Evolutionary conservation across 2,329 filamentous ascomycete genomes (phyloP).

Genomic region (Ascomycota sp.): DNA sequence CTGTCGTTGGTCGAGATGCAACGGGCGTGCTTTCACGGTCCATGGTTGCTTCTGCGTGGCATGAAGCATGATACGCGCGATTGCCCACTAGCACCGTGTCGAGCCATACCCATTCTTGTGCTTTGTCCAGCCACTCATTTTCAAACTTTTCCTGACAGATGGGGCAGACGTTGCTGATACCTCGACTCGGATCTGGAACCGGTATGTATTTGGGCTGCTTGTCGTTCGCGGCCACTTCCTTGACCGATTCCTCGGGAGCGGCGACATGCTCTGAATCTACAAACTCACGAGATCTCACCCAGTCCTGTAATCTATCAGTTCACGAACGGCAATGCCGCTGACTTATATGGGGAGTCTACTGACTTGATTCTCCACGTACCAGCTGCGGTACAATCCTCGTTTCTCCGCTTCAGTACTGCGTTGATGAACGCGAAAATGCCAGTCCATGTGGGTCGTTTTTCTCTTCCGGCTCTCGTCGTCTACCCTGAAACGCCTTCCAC

Average conservation of each 20-base stretch:
- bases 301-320: constrained; percentile 36
- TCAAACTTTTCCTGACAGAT: constrained; percentile 94
- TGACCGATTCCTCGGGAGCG: constrained; percentile 11
- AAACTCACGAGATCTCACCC: constrained; percentile 65
- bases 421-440: constrained; percentile 90
- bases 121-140: constrained; percentile 75
- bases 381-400: constrained; percentile 72
- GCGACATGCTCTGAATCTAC: constrained; percentile 39
- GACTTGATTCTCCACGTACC: constrained; percentile 79
- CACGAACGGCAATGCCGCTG: constrained; percentile 3
- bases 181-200: constrained; percentile 55
- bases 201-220: constrained; percentile 45
- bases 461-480: constrained; percentile 59
- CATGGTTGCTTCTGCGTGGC: constrained; percentile 60
- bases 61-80: constrained; percentile 74
- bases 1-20: constrained; percentile 30
- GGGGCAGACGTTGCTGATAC: constrained; percentile 60
- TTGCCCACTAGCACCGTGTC: constrained; percentile 60
- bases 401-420: constrained; percentile 70
- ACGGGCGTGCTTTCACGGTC: constrained; percentile 27
- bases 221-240: constrained; percentile 15
- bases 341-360: constrained; percentile 9
- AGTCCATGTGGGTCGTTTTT: constrained; percentile 86
- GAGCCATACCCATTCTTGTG: constrained; percentile 92
- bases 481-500: constrained; percentile 63